phyloP scores from a whole-genome alignment of 495 filamentous ascomycete species.

The Hypoxylon crocopeplum region DNA sequence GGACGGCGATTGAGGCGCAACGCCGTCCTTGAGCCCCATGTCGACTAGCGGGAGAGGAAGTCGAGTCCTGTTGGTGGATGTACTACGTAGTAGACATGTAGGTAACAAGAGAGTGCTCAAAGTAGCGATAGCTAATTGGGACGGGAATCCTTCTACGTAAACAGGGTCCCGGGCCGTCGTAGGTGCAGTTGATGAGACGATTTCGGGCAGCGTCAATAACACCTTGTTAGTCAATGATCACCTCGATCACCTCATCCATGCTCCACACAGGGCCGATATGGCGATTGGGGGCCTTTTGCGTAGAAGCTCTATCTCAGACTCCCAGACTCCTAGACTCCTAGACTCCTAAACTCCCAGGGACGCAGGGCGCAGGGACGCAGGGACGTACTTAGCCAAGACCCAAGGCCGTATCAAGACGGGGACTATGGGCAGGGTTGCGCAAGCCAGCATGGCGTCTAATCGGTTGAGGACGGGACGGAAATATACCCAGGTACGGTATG shows the following conservation, averaged over 20 bases:
- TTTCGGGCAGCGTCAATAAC: conserved; percentile 30
- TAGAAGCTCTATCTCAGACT: not conserved
- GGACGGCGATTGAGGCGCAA: conserved; percentile 32
- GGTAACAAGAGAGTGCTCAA: not conserved
- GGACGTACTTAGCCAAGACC: conserved; percentile 22
- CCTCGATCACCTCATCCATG: conserved; percentile 34
- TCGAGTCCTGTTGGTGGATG: conserved; percentile 9
- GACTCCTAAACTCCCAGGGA: too few species aligned
- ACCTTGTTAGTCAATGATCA: conserved; percentile 41
- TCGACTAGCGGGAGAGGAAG: conserved; percentile 17
- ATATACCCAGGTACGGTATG: not conserved
- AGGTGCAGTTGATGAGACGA: conserved; percentile 27
- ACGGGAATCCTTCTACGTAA: conserved; percentile 3
- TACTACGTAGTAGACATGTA: conserved; percentile 1
- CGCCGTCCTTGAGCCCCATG: conserved; percentile 35
- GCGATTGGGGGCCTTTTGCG: conserved; percentile 27
- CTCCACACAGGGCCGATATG: conserved; percentile 29
- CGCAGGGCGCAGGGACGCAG: too few species aligned
- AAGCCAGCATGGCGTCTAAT: conserved; percentile 12
- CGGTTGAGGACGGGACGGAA: not conserved
- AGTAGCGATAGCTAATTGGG: not conserved
- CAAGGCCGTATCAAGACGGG: conserved; percentile 19
- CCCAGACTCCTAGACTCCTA: not conserved
- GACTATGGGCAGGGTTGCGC: conserved; percentile 15
- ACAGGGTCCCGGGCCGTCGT: conserved; percentile 21